These are phyloP conservation scores for Yamadazyma endophytica DNA, from an alignment of 805 yeast species.

Conservation along the genomic window DNA sequence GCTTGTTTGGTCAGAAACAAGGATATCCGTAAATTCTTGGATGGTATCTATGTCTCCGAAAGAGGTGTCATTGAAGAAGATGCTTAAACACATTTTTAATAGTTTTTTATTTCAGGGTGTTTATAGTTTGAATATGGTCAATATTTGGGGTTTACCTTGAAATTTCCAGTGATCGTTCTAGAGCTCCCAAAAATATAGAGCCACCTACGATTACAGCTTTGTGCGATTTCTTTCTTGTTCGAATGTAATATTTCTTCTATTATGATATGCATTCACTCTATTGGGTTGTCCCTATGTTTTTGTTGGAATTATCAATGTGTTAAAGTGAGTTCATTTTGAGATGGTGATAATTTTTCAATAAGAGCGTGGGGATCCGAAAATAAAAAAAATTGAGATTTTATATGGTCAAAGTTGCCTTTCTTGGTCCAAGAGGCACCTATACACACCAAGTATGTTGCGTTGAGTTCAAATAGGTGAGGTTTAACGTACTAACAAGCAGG, in stretches of 20 bases:
- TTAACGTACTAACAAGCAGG: slow-evolving; percentile 19
- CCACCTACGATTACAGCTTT: slow-evolving; percentile 37
- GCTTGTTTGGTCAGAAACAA: slow-evolving; percentile 98
- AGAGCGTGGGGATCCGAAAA: too few relatives aligned
- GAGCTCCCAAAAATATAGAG: slow-evolving; percentile 40
- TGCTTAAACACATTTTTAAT: slow-evolving; percentile 14
- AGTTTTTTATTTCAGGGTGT: slow-evolving; percentile 12
- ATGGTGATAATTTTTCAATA: too few relatives aligned
- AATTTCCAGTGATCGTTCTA: too few relatives aligned
- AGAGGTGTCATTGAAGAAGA: slow-evolving; percentile 84
- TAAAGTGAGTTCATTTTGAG: not conserved
- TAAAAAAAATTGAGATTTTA: not conserved
- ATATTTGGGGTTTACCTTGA: slow-evolving; percentile 7
- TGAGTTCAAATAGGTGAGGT: not conserved
- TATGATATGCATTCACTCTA: too few relatives aligned
- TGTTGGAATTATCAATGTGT: not conserved
- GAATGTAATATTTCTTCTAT: too few relatives aligned
- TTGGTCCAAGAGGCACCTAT: slow-evolving; percentile 92
- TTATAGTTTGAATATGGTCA: slow-evolving; percentile 10
- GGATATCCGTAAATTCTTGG: slow-evolving; percentile 99
- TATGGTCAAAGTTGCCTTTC: slow-evolving; percentile 54
- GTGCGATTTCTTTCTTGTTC: not conserved
- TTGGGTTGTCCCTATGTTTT: not conserved
- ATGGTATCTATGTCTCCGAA: slow-evolving; percentile 99
- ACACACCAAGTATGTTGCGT: slow-evolving; percentile 67